phyloP scores from a whole-genome alignment of 352 stramenopile species.

The Pythium brachiatum region DNA sequence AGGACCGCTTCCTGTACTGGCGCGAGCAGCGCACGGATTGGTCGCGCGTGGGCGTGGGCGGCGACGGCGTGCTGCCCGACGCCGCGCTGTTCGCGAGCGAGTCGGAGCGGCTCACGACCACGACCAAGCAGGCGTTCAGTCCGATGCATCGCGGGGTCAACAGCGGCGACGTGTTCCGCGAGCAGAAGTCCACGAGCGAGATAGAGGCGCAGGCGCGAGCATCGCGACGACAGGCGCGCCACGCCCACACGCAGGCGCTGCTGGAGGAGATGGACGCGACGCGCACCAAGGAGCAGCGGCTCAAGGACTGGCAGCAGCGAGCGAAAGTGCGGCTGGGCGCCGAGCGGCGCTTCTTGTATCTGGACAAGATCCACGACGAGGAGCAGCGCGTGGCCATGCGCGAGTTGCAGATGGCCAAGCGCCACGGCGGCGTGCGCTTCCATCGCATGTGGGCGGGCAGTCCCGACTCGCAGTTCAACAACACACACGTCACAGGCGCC shows the following conservation, averaged over 20 bases:
- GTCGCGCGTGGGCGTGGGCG: slow-evolving; percentile 69
- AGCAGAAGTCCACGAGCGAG: slow-evolving; percentile 27
- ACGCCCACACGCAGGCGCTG: slow-evolving; percentile 45
- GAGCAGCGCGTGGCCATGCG: slow-evolving; percentile 49
- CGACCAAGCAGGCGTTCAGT: slow-evolving; percentile 46
- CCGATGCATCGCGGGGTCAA: slow-evolving; percentile 40
- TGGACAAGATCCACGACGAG: slow-evolving; percentile 58
- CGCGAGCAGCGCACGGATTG: slow-evolving; percentile 67
- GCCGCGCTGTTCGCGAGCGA: slow-evolving; percentile 42
- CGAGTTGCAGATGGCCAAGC: slow-evolving; percentile 63
- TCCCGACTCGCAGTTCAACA: slow-evolving; percentile 73
- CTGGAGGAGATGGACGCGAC: slow-evolving; percentile 32
- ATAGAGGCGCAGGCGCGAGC: slow-evolving; percentile 38
- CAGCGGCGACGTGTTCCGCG: slow-evolving; percentile 41
- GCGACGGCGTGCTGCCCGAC: slow-evolving; percentile 47
- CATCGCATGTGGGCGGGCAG: slow-evolving; percentile 83
- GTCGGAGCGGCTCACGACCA: slow-evolving; percentile 58
- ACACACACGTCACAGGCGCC: slow-evolving; percentile 23
- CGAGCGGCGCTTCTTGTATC: slow-evolving; percentile 50
- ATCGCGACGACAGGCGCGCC: slow-evolving; percentile 32
- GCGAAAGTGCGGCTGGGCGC: slow-evolving; percentile 49
- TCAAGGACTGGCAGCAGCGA: slow-evolving; percentile 54
- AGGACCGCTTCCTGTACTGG: slow-evolving; percentile 57
- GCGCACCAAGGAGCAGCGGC: slow-evolving; percentile 32
- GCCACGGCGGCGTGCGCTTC: slow-evolving; percentile 59